Base-by-base conservation (phyloP, 495 filamentous ascomycete species). In the Emericellopsis terricola region DNA sequence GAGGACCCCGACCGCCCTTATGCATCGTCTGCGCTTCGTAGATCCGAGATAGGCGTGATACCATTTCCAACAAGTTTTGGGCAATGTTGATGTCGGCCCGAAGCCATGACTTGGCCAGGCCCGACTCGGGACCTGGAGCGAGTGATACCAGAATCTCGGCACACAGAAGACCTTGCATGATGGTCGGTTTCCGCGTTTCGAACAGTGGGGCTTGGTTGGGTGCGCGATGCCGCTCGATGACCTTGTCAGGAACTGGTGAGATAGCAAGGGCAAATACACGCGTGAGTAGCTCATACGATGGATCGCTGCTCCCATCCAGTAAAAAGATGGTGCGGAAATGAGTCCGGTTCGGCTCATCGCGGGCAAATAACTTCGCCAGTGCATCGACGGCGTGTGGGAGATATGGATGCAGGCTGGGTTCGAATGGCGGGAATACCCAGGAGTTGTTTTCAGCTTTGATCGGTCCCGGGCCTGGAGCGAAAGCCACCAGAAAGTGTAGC, bases 131-230 rank as follows among this genome's bases (percentile, higher is more conserved):
- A 0, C 65, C 68, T n/a, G 81, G 81, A 2, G 69, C 71, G 11
- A 93, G 65, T 4, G 71, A 68, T 3, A 82, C 69, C 7, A 94
- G 57, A 35, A 94, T 89, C 43, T 97, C 87, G 3, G 83, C 87
- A 2, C 86, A 81, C 4, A 97, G 59, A 40, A 97, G 70, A 4
- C 83, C 83, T 57, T 97, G 89, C 67, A 85, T 81, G 31, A 97
- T 59, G 39, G 79, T 71, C 1, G 89, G 76, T 53, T 84, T 87
- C 21, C 89, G 79, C 8, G 68, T 73, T 51, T 92, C 81, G 13
- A 81, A 71, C 8, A 81, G 65, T 2, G 71, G 63, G 2, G 74
- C 59, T 2, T 72, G 48, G 29, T 64, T 52, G 0, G 59, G 44
- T 3, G 47, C 50, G 8, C 60, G 65, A 24, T 51, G 58, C 19